Evolutionary conservation across 768 basidiomycete species (phyloP).

Genomic region (Collybiopsis luxurians): DNA sequence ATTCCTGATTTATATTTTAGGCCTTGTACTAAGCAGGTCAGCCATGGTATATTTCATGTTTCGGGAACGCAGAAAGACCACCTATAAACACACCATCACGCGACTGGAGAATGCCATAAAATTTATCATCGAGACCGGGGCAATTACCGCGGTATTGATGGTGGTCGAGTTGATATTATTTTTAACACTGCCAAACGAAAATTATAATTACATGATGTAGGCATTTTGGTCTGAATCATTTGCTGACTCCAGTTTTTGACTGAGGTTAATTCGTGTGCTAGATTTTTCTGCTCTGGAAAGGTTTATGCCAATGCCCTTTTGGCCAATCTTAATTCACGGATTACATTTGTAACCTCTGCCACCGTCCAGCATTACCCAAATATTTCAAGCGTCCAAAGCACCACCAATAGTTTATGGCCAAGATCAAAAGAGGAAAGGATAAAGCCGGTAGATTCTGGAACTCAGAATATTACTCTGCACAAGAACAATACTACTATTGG

Average conservation of each 20-base stretch:
- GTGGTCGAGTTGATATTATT: neutral
- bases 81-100: neutral
- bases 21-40: neutral
- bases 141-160: neutral
- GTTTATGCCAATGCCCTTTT: neutral
- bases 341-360: neutral
- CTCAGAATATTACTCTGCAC: no score
- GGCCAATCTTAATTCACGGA: neutral
- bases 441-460: no score
- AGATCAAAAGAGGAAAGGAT: no score
- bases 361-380: no score
- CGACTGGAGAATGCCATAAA: neutral
- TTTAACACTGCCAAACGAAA: neutral
- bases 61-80: neutral
- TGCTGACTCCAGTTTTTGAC: neutral
- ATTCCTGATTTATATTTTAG: neutral
- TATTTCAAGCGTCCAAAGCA: no score
- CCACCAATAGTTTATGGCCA: no score
- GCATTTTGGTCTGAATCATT: neutral
- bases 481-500: no score
- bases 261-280: no score
- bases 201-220: neutral
- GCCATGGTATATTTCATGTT: neutral
- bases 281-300: neutral
- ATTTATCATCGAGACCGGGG: neutral